phyloP scores from a whole-genome alignment of 805 yeast genomes.

The Zygosaccharomyces bailii region DNA sequence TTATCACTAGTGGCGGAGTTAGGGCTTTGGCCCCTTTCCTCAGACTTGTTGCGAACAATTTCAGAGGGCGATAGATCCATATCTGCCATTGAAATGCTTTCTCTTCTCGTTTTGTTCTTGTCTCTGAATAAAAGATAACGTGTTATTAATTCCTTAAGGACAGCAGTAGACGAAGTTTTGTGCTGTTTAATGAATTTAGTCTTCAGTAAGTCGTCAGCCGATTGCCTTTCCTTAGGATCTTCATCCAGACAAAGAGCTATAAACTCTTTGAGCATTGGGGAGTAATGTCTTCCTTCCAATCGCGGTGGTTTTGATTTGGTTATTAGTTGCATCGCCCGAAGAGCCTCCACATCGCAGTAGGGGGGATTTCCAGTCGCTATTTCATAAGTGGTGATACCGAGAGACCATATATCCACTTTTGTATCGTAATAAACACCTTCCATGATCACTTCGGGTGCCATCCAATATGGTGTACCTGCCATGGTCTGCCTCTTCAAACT shows the following conservation, averaged over 20 bases:
- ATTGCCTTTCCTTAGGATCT: slow-evolving; percentile 81
- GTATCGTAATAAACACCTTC: slow-evolving; percentile 86
- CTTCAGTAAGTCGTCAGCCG: slow-evolving; percentile 79
- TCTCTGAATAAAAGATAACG: slow-evolving; percentile 76
- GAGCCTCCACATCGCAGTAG: slow-evolving; percentile 89
- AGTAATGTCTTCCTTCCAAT: slow-evolving; percentile 82
- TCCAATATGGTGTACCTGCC: slow-evolving; percentile 97
- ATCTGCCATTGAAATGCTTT: slow-evolving; percentile 42
- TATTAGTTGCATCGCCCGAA: slow-evolving; percentile 90
- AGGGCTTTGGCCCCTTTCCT: background rate
- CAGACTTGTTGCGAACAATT: slow-evolving; percentile 2
- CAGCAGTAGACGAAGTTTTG: slow-evolving; percentile 54
- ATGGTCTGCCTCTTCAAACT: slow-evolving; percentile 83
- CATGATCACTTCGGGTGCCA: slow-evolving; percentile 97
- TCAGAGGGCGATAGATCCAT: slow-evolving; percentile 34
- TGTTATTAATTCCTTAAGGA: slow-evolving; percentile 70
- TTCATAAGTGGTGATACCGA: slow-evolving; percentile 92
- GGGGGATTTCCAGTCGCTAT: slow-evolving; percentile 98
- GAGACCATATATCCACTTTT: slow-evolving; percentile 96
- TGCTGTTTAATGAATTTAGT: slow-evolving; percentile 67
- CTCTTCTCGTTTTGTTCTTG: slow-evolving; percentile 50
- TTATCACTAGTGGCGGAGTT: slow-evolving; percentile 7
- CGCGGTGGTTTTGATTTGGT: slow-evolving; percentile 94
- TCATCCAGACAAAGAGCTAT: slow-evolving; percentile 92
- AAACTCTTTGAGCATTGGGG: slow-evolving; percentile 73